Evolutionary conservation across 2,329 filamentous ascomycete genomes (phyloP), one percentile per base, ranked within the genome.

Genomic region (Thermoascus crustaceus): DNA sequence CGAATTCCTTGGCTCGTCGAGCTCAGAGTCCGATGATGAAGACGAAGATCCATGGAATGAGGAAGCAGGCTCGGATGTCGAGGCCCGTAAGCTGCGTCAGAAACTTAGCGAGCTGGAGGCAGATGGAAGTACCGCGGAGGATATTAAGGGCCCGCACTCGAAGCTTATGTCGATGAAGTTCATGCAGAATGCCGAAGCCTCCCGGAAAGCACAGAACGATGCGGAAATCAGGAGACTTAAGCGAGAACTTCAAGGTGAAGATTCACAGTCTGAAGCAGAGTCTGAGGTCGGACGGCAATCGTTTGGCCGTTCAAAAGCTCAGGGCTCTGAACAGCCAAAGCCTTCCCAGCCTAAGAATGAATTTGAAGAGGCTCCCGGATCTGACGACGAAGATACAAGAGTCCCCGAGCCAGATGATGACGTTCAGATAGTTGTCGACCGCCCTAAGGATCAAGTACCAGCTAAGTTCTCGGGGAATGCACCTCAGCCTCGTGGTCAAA

Each of bases 121-220:
- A 32, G 67, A 64, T 41, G 64, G 64, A 10, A 60, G 64, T 11
- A 50, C 48, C 3, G n/a, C n/a, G n/a, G 51, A 53, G 25, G 57
- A 56, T 20, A 50, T 57, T 23, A 57, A 58, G 23, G 55, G 55
- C 11, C 74, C 75, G 0, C 70, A 74, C 47, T 80, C 80, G 9
- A 81, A 77, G 48, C 66, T 98, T 5, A 78, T 85, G 60, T 74
- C 75, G 34, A 86, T 98, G 81, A 85, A 85, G 42, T 98, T 98
- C 57, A 96, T 98, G 91, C 78, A 82, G 50, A 86, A 82, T 46
- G 85, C 87, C 1, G 88, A 95, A 52, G 82, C 81, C 18, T 72
- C 78, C 23, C 78, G 78, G 50, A 87, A 81, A 58, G 76, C 81
- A 43, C 75, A 78, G 38, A 95, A 96, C 47, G 85, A 94, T 49